Evolutionary conservation across 2,329 filamentous ascomycete species (phyloP).

Genomic region (Curvularia verruculosa): DNA sequence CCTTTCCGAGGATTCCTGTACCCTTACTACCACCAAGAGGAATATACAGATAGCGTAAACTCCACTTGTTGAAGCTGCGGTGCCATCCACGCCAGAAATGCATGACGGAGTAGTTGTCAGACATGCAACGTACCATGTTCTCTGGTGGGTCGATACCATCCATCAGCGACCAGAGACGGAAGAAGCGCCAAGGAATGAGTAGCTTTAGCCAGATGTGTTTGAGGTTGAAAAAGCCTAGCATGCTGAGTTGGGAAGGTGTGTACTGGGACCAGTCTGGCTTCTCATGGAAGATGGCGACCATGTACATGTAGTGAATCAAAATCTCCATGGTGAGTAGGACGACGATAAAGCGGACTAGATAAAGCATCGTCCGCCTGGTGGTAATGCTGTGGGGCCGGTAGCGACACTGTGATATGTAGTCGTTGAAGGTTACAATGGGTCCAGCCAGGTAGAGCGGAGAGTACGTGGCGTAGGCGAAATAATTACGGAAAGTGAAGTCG

Average conservation of each 20-base stretch:
- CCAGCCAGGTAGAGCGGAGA: slow-evolving; percentile 91
- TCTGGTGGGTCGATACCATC: slow-evolving; percentile 95
- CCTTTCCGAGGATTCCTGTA: slow-evolving; percentile 50
- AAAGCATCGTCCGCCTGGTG: slow-evolving; percentile 72
- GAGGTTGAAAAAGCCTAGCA: slow-evolving; percentile 94
- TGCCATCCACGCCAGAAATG: slow-evolving; percentile 98
- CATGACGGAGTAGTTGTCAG: slow-evolving; percentile 88
- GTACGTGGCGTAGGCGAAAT: slow-evolving; percentile 87
- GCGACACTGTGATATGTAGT: slow-evolving; percentile 87
- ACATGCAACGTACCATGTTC: slow-evolving; percentile 97
- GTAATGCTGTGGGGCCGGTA: slow-evolving; percentile 76
- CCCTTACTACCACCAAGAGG: slow-evolving; percentile 75
- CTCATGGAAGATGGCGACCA: slow-evolving; percentile 86
- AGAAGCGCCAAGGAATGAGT: slow-evolving; percentile 95
- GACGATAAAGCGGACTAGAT: slow-evolving; percentile 81
- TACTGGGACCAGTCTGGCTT: slow-evolving; percentile 81
- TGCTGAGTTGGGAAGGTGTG: slow-evolving; percentile 82
- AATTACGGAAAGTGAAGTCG: slow-evolving; percentile 84
- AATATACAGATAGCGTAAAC: slow-evolving; percentile 90
- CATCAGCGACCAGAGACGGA: slow-evolving; percentile 91
- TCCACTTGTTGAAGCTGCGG: slow-evolving; percentile 91
- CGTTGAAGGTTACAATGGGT: slow-evolving; percentile 96
- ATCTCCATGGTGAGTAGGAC: slow-evolving; percentile 84
- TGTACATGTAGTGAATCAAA: slow-evolving; percentile 88
- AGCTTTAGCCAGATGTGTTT: slow-evolving; percentile 98